Conservation (phyloP, 2,329 filamentous ascomycete species). For the Aspergillus fijiensis region DNA sequence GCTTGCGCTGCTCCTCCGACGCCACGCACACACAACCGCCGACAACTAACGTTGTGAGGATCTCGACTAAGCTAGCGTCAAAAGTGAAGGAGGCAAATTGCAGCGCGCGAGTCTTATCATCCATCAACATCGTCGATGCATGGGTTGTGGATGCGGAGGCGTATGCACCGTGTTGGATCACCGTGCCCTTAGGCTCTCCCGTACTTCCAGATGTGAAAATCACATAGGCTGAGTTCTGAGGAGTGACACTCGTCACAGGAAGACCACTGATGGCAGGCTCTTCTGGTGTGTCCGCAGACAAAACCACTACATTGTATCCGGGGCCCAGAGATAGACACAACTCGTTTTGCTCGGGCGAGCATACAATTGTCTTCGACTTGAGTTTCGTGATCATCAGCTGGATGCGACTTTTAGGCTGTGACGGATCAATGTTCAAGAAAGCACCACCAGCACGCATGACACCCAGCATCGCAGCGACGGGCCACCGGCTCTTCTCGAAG, state of each 20-base stretch:
- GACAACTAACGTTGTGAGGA: slow-evolving; percentile 16
- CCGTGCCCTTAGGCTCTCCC: slow-evolving; percentile 15
- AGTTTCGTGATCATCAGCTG: slow-evolving; percentile 12
- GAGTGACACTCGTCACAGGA: not conserved
- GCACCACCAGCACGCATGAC: slow-evolving; percentile 14
- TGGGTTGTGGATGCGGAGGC: slow-evolving; percentile 15
- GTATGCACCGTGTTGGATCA: slow-evolving; percentile 11
- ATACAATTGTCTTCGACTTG: slow-evolving; percentile 10
- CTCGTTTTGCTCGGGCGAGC: slow-evolving; percentile 11
- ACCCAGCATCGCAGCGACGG: slow-evolving; percentile 11
- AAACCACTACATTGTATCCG: slow-evolving; percentile 6
- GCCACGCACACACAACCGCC: slow-evolving; percentile 47
- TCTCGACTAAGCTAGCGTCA: slow-evolving; percentile 34
- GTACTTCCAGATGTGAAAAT: slow-evolving; percentile 19
- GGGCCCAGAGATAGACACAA: slow-evolving; percentile 6
- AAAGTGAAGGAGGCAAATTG: slow-evolving; percentile 39
- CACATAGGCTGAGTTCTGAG: slow-evolving; percentile 13
- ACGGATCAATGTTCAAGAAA: slow-evolving; percentile 15
- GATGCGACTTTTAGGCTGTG: slow-evolving; percentile 12
- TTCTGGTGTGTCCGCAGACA: not conserved
- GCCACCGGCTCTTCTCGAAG: slow-evolving; percentile 16
- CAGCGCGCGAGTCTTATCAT: slow-evolving; percentile 39
- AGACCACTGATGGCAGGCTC: not conserved
- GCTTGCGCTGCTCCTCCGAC: slow-evolving; percentile 41
- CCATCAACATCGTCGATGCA: slow-evolving; percentile 34